Percentiles rank a stretch among this genome's conserved stretches.
Conservation (phyloP, 73 alveolate species). For the Effrenium voratum region DNA sequence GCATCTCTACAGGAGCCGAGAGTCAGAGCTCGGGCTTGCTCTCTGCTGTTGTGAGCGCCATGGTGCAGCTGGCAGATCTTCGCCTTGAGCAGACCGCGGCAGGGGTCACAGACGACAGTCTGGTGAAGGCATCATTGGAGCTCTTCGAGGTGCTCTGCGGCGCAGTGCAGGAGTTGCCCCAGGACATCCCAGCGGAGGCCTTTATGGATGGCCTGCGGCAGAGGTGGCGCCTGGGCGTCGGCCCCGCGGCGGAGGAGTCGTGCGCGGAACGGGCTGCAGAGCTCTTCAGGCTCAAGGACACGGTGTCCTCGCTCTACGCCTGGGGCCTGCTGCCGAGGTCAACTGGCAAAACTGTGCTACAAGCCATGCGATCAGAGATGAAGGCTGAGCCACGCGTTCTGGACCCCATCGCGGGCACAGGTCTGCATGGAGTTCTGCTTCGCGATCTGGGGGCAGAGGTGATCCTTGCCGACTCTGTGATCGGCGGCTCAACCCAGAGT, state of each 20-base stretch:
- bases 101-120: neutral
- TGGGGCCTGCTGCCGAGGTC: constrained; percentile 81
- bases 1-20: constrained; percentile 8
- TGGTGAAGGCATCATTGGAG: constrained; percentile 34
- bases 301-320: constrained; percentile 84
- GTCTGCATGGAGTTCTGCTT: constrained; percentile 43
- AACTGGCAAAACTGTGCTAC: no score
- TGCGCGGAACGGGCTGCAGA: constrained; percentile 75
- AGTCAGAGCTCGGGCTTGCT: neutral
- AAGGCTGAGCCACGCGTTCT: neutral
- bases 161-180: constrained; percentile 56
- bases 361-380: no score
- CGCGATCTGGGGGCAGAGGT: neutral
- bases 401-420: constrained; percentile 93
- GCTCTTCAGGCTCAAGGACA: constrained; percentile 86
- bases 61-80: neutral
- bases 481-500: constrained; percentile 92
- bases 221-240: constrained; percentile 52
- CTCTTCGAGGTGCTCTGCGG: constrained; percentile 56
- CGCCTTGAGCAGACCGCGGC: neutral
- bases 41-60: neutral
- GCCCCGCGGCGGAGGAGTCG: neutral
- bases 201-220: constrained; percentile 52
- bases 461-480: constrained; percentile 66
- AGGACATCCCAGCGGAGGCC: constrained; percentile 43